These are phyloP conservation scores for Hypoxylon trugodes DNA, from an alignment of 495 filamentous ascomycete genomes.

Conservation along the genomic window DNA sequence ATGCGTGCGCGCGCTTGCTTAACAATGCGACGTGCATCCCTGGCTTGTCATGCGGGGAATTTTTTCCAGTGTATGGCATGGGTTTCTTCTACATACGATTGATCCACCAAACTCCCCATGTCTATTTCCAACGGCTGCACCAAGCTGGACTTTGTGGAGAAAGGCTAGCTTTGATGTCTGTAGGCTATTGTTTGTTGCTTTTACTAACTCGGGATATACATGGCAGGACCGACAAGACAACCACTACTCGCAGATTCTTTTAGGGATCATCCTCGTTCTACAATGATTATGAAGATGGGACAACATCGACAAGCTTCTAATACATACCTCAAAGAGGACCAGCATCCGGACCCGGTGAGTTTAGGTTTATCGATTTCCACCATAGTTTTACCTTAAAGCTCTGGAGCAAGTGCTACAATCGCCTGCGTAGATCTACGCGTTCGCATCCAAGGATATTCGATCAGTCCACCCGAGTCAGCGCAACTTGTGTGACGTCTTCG, in stretches of 20 bases:
- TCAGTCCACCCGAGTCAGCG: conserved; percentile 17
- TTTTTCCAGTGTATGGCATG: conserved; percentile 14
- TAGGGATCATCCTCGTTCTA: conserved; percentile 9
- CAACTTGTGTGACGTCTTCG: conserved; percentile 13
- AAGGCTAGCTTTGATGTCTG: conserved; percentile 6
- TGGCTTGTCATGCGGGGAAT: conserved; percentile 32
- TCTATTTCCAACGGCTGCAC: conserved; percentile 26
- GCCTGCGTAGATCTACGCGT: conserved; percentile 32
- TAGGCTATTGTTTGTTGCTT: conserved; percentile 23
- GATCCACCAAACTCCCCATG: conserved; percentile 17
- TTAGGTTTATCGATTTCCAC: conserved; percentile 17
- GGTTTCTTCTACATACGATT: conserved; percentile 17
- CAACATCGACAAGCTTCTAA: conserved; percentile 45
- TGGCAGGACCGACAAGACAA: conserved; percentile 16
- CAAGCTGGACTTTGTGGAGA: conserved; percentile 25
- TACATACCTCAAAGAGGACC: conserved; percentile 43
- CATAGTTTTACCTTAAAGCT: conserved; percentile 8
- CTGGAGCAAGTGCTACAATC: conserved; percentile 33
- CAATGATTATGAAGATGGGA: conserved; percentile 46
- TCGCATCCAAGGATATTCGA: conserved; percentile 33
- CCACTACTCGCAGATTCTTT: conserved; percentile 9
- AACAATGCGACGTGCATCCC: conserved; percentile 23
- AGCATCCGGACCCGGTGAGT: conserved; percentile 42
- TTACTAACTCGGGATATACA: conserved; percentile 29
- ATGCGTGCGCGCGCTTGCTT: conserved; percentile 5